phyloP scores from a whole-genome alignment of 2,329 filamentous ascomycete species.

The Neofusicoccum umdonicola region DNA sequence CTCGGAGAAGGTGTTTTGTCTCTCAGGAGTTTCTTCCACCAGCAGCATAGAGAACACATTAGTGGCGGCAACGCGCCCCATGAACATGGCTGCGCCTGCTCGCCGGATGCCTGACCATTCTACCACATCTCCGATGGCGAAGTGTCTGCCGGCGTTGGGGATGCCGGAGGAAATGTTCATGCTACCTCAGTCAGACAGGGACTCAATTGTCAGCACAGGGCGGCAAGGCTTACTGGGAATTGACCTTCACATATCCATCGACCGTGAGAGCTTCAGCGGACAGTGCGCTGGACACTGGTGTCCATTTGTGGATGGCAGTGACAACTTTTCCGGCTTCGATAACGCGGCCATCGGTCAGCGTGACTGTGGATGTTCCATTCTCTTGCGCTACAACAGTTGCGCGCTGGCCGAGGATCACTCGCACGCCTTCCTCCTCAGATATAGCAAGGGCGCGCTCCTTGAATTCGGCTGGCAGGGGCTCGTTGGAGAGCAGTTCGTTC shows the following conservation, averaged over 20 bases:
- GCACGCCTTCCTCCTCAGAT: constrained; percentile 61
- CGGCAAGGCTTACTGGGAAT: constrained; percentile 48
- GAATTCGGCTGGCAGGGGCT: constrained; percentile 67
- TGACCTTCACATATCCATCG: constrained; percentile 65
- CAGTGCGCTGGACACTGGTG: constrained; percentile 63
- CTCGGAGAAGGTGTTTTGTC: constrained; percentile 26
- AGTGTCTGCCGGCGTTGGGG: constrained; percentile 61
- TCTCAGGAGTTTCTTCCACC: too few relatives aligned
- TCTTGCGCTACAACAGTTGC: constrained; percentile 36
- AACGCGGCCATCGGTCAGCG: constrained; percentile 41
- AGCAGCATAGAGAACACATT: constrained; percentile 49
- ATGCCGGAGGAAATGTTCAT: constrained; percentile 47
- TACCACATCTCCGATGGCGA: constrained; percentile 67
- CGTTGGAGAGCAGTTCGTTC: constrained; percentile 66
- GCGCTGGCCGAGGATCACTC: constrained; percentile 62
- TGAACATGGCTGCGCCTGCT: constrained; percentile 71
- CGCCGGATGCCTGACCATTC: constrained; percentile 78
- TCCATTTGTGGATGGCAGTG: constrained; percentile 64
- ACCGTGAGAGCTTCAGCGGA: constrained; percentile 58
- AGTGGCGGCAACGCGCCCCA: constrained; percentile 63
- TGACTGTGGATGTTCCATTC: constrained; percentile 46
- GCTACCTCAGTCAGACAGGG: neutral
- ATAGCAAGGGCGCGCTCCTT: constrained; percentile 61
- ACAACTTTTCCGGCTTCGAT: constrained; percentile 65
- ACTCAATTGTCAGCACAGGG: neutral